Conservation (phyloP, 2,329 filamentous ascomycete species). For the Scytalidium sp. region DNA sequence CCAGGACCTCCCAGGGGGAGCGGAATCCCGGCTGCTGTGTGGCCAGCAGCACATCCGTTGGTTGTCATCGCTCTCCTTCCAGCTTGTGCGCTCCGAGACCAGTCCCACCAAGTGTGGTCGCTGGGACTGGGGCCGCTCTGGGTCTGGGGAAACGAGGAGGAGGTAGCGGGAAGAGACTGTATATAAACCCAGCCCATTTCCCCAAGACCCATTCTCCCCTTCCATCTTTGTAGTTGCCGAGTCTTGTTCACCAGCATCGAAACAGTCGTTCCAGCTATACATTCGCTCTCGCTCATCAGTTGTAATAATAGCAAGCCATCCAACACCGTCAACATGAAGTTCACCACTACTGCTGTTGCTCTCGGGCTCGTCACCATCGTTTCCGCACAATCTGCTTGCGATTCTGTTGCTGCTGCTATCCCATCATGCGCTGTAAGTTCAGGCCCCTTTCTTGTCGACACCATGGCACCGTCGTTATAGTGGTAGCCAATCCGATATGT, state of each 20-base stretch:
- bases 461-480: too few species aligned
- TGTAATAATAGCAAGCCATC: background rate
- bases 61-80: too few species aligned
- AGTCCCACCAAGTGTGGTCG: background rate
- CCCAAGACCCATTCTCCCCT: background rate
- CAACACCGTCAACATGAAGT: background rate
- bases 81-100: background rate
- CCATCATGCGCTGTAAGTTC: slow-evolving; percentile 6
- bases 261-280: background rate
- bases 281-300: background rate
- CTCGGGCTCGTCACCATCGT: slow-evolving; percentile 2
- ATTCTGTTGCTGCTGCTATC: slow-evolving; percentile 6
- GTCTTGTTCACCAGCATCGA: background rate
- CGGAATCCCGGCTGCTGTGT: background rate
- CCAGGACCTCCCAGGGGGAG: too few species aligned
- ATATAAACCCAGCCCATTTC: background rate
- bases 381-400: slow-evolving; percentile 3
- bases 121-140: background rate
- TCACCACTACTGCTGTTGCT: background rate
- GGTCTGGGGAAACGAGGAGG: background rate
- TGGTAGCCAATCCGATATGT: too few species aligned
- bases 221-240: background rate
- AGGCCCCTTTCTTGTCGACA: background rate
- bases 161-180: background rate
- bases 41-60: too few species aligned